These are phyloP conservation scores for Toxoplasma gondii DNA, from an alignment of 169 alveolate genomes.

Conservation along the genomic window DNA sequence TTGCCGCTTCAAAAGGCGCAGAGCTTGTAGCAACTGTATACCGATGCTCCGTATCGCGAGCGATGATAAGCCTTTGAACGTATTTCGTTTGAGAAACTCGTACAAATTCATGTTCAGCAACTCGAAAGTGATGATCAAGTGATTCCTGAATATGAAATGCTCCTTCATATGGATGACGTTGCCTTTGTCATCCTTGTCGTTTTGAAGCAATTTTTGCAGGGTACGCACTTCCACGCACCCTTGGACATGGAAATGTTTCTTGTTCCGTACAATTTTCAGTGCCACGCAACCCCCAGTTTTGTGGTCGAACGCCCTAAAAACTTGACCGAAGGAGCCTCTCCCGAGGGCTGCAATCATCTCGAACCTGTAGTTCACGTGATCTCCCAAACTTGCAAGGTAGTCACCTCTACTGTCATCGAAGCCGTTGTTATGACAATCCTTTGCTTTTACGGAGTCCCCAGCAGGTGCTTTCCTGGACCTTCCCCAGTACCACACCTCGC, in stretches of 20 bases:
- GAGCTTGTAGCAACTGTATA: conserved; percentile 80
- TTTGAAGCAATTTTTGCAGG: conserved; percentile 26
- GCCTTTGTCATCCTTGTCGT: conserved; percentile 36
- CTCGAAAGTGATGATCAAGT: conserved; percentile 93
- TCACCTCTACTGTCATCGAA: conserved; percentile 63
- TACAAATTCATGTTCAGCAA: conserved; percentile 83
- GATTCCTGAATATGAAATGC: conserved; percentile 83
- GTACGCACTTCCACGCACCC: conserved; percentile 66
- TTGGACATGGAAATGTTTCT: conserved; percentile 83
- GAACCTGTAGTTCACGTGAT: conserved; percentile 55
- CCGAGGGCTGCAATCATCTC: conserved; percentile 77
- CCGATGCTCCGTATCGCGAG: conserved; percentile 69
- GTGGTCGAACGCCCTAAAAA: conserved; percentile 86
- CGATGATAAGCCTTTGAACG: conserved; percentile 52
- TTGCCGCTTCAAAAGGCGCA: conserved; percentile 79
- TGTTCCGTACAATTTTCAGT: conserved; percentile 85
- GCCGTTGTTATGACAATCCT: not conserved
- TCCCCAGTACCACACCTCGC: conserved; percentile 55
- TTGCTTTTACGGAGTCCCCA: not conserved
- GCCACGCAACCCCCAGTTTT: conserved; percentile 82
- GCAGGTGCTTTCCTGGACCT: not conserved
- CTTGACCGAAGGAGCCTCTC: conserved; percentile 90
- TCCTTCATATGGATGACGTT: conserved; percentile 51
- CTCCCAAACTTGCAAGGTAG: conserved; percentile 23
- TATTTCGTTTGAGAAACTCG: conserved; percentile 32